Evolutionary conservation across 2,329 filamentous ascomycete genomes (phyloP).

Genomic region (Raffaelea albimanens): DNA sequence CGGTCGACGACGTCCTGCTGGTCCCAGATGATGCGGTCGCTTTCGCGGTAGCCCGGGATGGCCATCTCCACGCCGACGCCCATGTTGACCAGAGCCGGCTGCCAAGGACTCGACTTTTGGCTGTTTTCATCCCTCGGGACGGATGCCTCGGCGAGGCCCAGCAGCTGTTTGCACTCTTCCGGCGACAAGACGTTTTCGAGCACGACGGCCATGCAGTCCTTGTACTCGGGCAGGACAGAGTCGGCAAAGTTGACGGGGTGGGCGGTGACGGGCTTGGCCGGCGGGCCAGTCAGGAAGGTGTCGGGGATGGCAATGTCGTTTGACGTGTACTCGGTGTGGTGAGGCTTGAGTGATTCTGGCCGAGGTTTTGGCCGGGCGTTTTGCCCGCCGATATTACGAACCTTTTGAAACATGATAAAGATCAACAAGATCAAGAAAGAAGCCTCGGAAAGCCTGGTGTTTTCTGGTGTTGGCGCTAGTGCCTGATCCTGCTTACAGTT

Average conservation of each 20-base stretch:
- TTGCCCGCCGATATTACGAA: too few species aligned
- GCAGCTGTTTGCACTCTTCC: constrained; percentile 52
- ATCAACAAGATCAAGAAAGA: too few species aligned
- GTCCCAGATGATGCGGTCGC: constrained; percentile 73
- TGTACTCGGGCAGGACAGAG: constrained; percentile 42
- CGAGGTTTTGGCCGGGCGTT: too few species aligned
- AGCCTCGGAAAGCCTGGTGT: too few species aligned
- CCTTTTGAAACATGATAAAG: too few species aligned
- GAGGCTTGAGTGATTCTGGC: background rate
- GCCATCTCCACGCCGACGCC: constrained; percentile 52
- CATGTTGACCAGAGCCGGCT: constrained; percentile 58
- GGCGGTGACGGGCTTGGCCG: constrained; percentile 34
- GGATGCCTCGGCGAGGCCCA: constrained; percentile 40
- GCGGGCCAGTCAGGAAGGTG: constrained; percentile 34
- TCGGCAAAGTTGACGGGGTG: constrained; percentile 43
- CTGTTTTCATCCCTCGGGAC: constrained; percentile 26
- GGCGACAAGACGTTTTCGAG: constrained; percentile 54
- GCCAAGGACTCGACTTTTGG: constrained; percentile 39
- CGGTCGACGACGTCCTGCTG: constrained; percentile 49
- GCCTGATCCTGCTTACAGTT: too few species aligned
- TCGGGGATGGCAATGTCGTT: constrained; percentile 29
- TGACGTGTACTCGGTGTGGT: constrained; percentile 13
- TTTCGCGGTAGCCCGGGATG: constrained; percentile 51
- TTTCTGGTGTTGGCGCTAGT: too few species aligned
- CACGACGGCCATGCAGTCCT: constrained; percentile 46